A percentile compares a stretch with the other conserved stretches of the same genome.
These are phyloP conservation scores for Fusarium ambrosium DNA, from an alignment of 2,329 filamentous ascomycete genomes.

Conservation along the genomic window DNA sequence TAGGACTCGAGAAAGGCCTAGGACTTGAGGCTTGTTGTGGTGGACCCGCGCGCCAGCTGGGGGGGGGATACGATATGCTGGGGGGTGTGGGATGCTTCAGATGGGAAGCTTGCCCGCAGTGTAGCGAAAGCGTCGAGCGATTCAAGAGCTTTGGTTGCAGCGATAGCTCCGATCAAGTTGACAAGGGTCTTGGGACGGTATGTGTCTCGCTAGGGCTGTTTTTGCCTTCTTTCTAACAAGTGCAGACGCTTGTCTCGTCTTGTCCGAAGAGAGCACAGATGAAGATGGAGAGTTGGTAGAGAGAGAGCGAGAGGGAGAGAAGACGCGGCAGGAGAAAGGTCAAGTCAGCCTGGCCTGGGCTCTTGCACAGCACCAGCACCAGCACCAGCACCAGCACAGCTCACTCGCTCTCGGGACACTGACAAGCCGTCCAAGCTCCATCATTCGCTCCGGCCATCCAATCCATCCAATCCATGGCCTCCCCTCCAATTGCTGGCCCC, in stretches of 20 bases:
- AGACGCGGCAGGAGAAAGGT: neutral
- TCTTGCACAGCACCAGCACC: constrained; percentile 31
- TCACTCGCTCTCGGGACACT: neutral
- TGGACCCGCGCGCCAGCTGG: constrained; percentile 10
- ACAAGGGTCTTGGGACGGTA: constrained; percentile 1
- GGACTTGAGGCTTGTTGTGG: constrained; percentile 44
- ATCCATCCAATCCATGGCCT: constrained; percentile 25
- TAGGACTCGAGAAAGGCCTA: constrained; percentile 49
- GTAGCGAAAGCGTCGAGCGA: neutral
- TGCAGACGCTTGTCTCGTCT: constrained; percentile 2
- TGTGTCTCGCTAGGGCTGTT: neutral
- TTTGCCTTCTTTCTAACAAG: neutral
- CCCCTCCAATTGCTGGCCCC: constrained; percentile 9
- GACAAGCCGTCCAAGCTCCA: constrained; percentile 7
- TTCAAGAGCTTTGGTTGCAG: neutral
- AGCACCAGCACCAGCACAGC: constrained; percentile 3
- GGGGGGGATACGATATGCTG: neutral
- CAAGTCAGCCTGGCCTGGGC: constrained; percentile 25
- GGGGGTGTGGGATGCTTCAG: constrained; percentile 3
- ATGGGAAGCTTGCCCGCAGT: neutral
- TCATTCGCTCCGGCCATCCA: neutral
- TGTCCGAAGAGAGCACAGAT: neutral
- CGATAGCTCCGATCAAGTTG: constrained; percentile 3
- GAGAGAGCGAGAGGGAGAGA: neutral
- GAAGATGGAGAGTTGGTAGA: neutral